These are phyloP conservation scores for Chrysopogon serrulatus DNA, from an alignment of 176 grass and related monocot species.

Conservation along the genomic window DNA sequence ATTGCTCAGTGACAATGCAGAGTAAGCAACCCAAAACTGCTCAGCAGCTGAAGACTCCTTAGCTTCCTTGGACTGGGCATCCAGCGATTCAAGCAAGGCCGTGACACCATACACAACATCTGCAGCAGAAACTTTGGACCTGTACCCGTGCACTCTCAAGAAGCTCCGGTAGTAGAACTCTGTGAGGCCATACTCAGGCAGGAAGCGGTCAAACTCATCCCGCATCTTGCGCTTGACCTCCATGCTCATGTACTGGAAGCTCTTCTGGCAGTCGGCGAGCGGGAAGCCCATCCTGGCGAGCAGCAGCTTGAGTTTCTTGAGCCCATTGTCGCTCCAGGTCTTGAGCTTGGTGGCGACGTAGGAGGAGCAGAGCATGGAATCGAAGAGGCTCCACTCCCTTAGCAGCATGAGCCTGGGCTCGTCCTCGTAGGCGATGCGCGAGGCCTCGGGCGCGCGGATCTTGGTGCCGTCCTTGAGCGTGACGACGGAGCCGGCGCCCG, in stretches of 20 bases:
- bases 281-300: slow-evolving; percentile 92
- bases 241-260: slow-evolving; percentile 93
- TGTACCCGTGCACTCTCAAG: slow-evolving; percentile 72
- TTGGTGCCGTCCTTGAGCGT: slow-evolving; percentile 88
- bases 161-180: slow-evolving; percentile 89
- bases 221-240: slow-evolving; percentile 91
- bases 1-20: slow-evolving; percentile 68
- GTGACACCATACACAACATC: slow-evolving; percentile 94
- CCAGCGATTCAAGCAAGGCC: slow-evolving; percentile 57
- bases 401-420: slow-evolving; percentile 82
- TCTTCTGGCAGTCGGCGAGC: slow-evolving; percentile 81
- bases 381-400: slow-evolving; percentile 74
- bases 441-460: slow-evolving; percentile 72
- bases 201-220: slow-evolving; percentile 75
- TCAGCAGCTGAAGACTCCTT: slow-evolving; percentile 47
- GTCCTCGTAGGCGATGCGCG: slow-evolving; percentile 87
- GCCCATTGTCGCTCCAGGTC: slow-evolving; percentile 88
- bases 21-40: slow-evolving; percentile 84
- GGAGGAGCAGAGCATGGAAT: slow-evolving; percentile 92
- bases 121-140: slow-evolving; percentile 76
- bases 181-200: slow-evolving; percentile 87
- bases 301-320: slow-evolving; percentile 91
- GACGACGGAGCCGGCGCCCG: slow-evolving; percentile 36
- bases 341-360: slow-evolving; percentile 86
- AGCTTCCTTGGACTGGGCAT: slow-evolving; percentile 17